These are phyloP conservation scores for Fistulifera pelliculosa DNA, from an alignment of 108 stramenopile genomes.

Conservation along the genomic window DNA sequence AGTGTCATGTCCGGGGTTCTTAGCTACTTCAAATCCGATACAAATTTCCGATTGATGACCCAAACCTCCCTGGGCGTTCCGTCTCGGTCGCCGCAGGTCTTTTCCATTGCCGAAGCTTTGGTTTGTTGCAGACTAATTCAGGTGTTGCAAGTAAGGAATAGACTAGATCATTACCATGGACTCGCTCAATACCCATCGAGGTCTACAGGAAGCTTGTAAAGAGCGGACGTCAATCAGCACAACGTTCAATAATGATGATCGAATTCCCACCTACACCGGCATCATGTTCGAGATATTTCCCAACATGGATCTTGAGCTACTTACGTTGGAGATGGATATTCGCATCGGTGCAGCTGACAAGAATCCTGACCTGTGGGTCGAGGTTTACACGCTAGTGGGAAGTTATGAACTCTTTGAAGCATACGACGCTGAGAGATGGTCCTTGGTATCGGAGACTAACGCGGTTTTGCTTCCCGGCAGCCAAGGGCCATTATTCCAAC, in stretches of 20 bases:
- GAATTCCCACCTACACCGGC: slow-evolving; percentile 3
- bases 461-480: not conserved
- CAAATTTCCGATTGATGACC: too few relatives aligned
- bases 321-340: not conserved
- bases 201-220: not conserved
- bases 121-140: too few relatives aligned
- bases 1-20: too few relatives aligned
- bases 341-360: not conserved
- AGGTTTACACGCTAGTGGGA: slow-evolving; percentile 2
- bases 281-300: slow-evolving; percentile 4
- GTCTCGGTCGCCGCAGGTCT: too few relatives aligned
- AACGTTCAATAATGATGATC: slow-evolving; percentile 1
- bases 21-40: too few relatives aligned
- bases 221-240: not conserved
- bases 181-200: too few relatives aligned
- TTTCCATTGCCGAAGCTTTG: too few relatives aligned
- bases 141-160: too few relatives aligned
- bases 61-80: too few relatives aligned
- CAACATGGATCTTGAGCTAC: not conserved
- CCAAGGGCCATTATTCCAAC: slow-evolving; percentile 3
- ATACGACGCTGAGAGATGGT: not conserved
- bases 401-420: not conserved
- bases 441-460: not conserved
- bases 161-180: too few relatives aligned
- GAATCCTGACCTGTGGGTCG: not conserved